Percentiles rank a stretch among this genome's conserved stretches.
phyloP scores from a whole-genome alignment of 768 basidiomycete genomes.

The Kwoniella newhampshirensis region DNA sequence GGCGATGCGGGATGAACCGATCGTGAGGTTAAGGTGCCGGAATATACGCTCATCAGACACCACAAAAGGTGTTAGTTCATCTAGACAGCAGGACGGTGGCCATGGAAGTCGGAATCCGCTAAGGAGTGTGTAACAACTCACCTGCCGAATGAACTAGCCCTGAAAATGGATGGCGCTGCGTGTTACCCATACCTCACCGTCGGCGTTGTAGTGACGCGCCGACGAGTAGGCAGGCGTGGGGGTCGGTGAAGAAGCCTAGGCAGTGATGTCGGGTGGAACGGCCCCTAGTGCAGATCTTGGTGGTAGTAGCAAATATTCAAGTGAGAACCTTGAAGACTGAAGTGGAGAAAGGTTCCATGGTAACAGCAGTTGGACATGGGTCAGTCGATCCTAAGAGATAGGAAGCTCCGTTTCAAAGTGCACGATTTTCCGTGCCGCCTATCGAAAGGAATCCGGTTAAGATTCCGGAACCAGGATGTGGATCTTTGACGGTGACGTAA shows the following conservation, averaged over 20 bases:
- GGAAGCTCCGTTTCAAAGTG: conserved; percentile 72
- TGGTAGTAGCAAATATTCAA: conserved; percentile 87
- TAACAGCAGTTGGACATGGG: conserved; percentile 84
- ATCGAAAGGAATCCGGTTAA: conserved; percentile 77
- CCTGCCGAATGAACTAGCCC: conserved; percentile 87
- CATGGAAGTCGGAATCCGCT: conserved; percentile 83
- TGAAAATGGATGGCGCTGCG: conserved; percentile 88
- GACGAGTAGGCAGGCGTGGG: conserved; percentile 63
- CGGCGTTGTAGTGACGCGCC: conserved; percentile 64
- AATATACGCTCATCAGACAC: conserved; percentile 81
- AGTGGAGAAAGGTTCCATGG: conserved; percentile 85
- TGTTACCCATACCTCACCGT: conserved; percentile 81
- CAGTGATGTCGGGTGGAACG: conserved; percentile 70
- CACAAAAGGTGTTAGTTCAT: conserved; percentile 84
- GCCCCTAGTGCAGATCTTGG: conserved; percentile 84
- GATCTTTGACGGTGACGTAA: conserved; percentile 63
- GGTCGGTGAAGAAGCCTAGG: conserved; percentile 76
- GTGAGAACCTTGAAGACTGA: conserved; percentile 83
- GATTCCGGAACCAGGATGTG: conserved; percentile 73
- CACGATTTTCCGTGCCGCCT: conserved; percentile 64
- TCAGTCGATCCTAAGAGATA: conserved; percentile 80
- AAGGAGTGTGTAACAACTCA: conserved; percentile 87
- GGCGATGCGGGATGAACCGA: conserved; percentile 64
- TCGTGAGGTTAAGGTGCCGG: conserved; percentile 64
- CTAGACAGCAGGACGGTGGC: conserved; percentile 85